Base-by-base conservation (phyloP, 1,139 yeast species). In the Hyphopichia fennica region DNA sequence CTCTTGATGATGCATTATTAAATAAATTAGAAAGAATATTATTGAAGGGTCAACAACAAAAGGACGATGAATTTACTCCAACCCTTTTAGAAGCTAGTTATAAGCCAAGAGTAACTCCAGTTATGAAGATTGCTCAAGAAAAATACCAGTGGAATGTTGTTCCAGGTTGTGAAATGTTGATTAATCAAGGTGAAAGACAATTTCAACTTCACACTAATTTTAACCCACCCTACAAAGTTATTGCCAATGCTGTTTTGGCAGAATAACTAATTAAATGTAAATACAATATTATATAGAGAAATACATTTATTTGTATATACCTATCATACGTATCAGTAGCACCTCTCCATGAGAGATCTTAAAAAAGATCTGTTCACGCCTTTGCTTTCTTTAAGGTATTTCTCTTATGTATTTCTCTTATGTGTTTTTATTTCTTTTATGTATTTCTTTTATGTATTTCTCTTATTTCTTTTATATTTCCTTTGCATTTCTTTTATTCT, bases 151-250 rank as follows among this genome's bases (percentile, higher is more conserved):
- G 96, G 96, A 74, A 71, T 23, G 84, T 83, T 14, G 77, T 91
- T 50, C 88, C 93, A 20, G 99, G 99, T 16, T 82, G 85, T 34
- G 90, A 89, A 54, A 87, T 93, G 96, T 76, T 93, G 51, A 89
- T 90, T 18, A 83, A 87, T 64, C 98, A 93, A 65, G 99, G 98
- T 41, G 82, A 87, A 39, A 88, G 80, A 47, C 98, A 93, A 65
- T 90, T 91, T 60, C 69, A 77, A 49, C 65, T 81, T 45, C 91
- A 95, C 82, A 87, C 93, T 16, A 90, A 91, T 0, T 65, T 75
- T 44, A 67, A 56, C 30, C 84, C 90, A 4, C 88, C 89, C 20
- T 83, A 81, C 62, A 63, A 69, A 30, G 76, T 74, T 14, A 74
- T 84, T 39, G 81, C 76, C 52, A 71, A 76, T 28, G 89, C 88